phyloP scores from a whole-genome alignment of 1,139 yeast species.

The Casaregolazyma lundiana region DNA sequence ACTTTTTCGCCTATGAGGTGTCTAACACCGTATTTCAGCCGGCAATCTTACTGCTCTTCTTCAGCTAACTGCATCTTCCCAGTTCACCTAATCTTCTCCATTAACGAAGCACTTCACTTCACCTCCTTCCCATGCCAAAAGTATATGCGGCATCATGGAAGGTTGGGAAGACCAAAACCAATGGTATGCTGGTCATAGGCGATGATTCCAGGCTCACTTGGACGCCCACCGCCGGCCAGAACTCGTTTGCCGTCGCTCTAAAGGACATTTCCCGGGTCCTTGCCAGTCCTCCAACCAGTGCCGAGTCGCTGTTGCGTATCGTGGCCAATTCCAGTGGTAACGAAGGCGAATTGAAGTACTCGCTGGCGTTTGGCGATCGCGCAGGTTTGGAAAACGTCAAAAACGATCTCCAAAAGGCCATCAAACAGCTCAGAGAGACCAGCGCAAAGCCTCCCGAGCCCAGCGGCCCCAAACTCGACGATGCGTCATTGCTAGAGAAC shows the following conservation, averaged over 20 bases:
- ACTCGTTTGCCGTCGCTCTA: constrained; percentile 37
- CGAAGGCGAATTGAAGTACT: constrained; percentile 42
- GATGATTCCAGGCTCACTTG: constrained; percentile 6
- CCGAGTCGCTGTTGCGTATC: not conserved
- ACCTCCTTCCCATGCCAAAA: constrained; percentile 3
- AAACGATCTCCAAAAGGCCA: constrained; percentile 62
- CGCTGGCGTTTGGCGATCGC: constrained; percentile 63
- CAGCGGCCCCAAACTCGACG: constrained; percentile 32
- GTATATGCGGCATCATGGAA: constrained; percentile 9
- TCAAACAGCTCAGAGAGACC: constrained; percentile 27
- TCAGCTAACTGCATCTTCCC: too few species aligned
- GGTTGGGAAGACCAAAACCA: constrained; percentile 3
- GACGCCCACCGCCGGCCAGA: constrained; percentile 4
- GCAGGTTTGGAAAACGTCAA: constrained; percentile 74
- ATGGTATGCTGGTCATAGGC: constrained; percentile 7
- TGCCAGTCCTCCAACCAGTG: constrained; percentile 61
- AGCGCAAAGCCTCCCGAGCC: constrained; percentile 19
- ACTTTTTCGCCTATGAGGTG: too few species aligned
- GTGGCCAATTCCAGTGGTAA: not conserved
- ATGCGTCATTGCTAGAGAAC: constrained; percentile 53
- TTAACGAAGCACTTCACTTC: too few species aligned
- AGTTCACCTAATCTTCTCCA: too few species aligned
- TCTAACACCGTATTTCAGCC: too few species aligned
- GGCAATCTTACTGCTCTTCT: too few species aligned
- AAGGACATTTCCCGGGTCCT: constrained; percentile 33